Evolutionary conservation across 768 basidiomycete species (phyloP).

Genomic region (Amanita subjunquillea): DNA sequence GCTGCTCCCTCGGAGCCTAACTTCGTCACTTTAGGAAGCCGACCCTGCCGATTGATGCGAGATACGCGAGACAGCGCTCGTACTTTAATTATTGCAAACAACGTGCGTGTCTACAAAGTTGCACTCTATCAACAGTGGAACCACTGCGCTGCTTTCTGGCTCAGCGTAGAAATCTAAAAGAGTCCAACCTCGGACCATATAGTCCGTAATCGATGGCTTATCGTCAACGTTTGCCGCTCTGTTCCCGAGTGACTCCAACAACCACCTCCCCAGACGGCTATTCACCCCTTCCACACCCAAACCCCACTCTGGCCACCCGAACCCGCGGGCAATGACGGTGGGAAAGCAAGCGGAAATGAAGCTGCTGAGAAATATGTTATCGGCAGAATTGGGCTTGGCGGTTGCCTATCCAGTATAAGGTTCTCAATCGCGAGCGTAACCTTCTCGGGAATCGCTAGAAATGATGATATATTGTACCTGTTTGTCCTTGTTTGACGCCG

Average conservation of each 20-base stretch:
- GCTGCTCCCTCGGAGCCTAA: no score
- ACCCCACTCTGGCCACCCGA: constrained; percentile 71
- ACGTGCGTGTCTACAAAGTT: constrained; percentile 41
- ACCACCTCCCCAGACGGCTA: constrained; percentile 58
- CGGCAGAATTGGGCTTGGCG: constrained; percentile 31
- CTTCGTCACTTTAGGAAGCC: no score
- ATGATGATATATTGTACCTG: constrained; percentile 76
- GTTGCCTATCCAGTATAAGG: constrained; percentile 27
- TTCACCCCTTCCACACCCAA: constrained; percentile 87
- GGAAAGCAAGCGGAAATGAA: constrained; percentile 73
- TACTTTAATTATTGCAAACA: no score
- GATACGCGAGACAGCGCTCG: no score
- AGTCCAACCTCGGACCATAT: constrained; percentile 62
- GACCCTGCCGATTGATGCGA: no score
- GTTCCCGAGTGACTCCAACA: constrained; percentile 41
- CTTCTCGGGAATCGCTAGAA: constrained; percentile 82
- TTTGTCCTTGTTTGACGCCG: neutral
- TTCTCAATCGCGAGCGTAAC: constrained; percentile 42
- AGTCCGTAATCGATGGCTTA: constrained; percentile 13
- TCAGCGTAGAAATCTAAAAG: constrained; percentile 66
- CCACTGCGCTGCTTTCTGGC: constrained; percentile 39
- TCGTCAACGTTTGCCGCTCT: neutral
- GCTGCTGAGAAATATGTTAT: constrained; percentile 80
- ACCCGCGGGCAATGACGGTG: constrained; percentile 65
- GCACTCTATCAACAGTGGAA: constrained; percentile 66